Evolutionary conservation across 768 basidiomycete species (phyloP), one percentile per base, ranked within the genome.

Genomic region (Cyathus striatus): DNA sequence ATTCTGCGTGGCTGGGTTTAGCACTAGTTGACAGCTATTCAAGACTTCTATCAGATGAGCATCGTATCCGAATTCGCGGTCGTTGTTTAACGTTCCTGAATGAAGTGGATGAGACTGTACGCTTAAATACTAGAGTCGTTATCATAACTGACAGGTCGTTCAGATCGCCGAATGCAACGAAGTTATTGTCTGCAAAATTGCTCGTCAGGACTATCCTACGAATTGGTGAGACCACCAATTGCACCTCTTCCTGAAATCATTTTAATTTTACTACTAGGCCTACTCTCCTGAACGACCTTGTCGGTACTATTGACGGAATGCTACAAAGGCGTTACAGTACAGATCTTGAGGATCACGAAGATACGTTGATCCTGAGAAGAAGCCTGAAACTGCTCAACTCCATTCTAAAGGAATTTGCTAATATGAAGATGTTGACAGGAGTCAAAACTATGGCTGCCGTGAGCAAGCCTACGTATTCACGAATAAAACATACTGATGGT

Each of bases 141-240:
- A n/a, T n/a, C n/a, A n/a, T n/a, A n/a, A n/a, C n/a, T n/a, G n/a
- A n/a, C n/a, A n/a, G n/a, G n/a, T n/a, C n/a, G n/a, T 38, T 57
- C 41, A 91, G 91, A 84, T 94, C 45, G 79, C 86, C 14, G 74
- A 84, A 43, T 88, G 80, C 55, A 89, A 92, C 47, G 75, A 86
- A 48, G 55, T 86, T 23, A 79, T 88, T 20, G 72, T 90, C 6
- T 71, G 80, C 10, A 93, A 83, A 57, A 77, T 93, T 40, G 84
- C 89, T 5, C 78, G 92, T 23, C 58, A 73, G 17, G 92, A 95
- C 53, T 91, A 78, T 58, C 87, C 89, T 6, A 62, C 54, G 23
- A 71, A 71, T 27, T 94, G 91, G 91, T 86, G 56, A 46, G 68
- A 58, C 26, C 39, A 20, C 40, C 17, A 25, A 32, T 9, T 25